These are phyloP conservation scores for Aspergillus bridgeri DNA, from an alignment of 495 filamentous ascomycete species.

Conservation along the genomic window DNA sequence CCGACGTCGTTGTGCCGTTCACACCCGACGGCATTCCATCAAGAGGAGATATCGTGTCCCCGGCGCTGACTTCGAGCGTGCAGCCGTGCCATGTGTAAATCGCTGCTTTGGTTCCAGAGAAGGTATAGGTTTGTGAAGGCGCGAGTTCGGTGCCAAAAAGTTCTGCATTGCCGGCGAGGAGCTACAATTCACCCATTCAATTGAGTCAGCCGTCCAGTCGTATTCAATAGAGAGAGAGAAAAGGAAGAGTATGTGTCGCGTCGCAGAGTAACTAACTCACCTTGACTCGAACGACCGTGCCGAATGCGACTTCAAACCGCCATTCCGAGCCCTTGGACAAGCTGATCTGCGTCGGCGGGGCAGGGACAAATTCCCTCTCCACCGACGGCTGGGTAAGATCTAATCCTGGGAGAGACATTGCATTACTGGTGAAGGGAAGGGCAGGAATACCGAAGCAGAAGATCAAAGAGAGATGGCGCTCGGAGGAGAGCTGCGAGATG, in stretches of 20 bases:
- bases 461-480: not conserved
- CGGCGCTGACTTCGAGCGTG: conserved; percentile 67
- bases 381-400: conserved; percentile 43
- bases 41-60: conserved; percentile 40
- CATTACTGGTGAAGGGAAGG: conserved; percentile 10
- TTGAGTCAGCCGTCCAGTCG: conserved; percentile 18
- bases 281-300: conserved; percentile 58
- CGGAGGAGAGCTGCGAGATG: conserved; percentile 6
- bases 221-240: not conserved
- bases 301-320: conserved; percentile 83
- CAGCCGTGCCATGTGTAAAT: conserved; percentile 93
- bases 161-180: conserved; percentile 82
- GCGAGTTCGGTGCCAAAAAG: conserved; percentile 95
- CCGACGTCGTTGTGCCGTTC: conserved; percentile 15
- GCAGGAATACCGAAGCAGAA: not conserved
- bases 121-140: conserved; percentile 72
- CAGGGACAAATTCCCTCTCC: conserved; percentile 36
- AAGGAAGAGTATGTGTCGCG: not conserved
- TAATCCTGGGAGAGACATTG: conserved; percentile 49
- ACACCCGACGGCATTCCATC: conserved; percentile 26
- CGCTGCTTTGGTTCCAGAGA: conserved; percentile 77
- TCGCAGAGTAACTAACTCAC: conserved; percentile 33
- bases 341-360: conserved; percentile 42
- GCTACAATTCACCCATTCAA: conserved; percentile 37
- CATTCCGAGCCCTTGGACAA: conserved; percentile 65